These are phyloP conservation scores for Alternaria ethzedia DNA, from an alignment of 2,329 filamentous ascomycete genomes.

Conservation along the genomic window DNA sequence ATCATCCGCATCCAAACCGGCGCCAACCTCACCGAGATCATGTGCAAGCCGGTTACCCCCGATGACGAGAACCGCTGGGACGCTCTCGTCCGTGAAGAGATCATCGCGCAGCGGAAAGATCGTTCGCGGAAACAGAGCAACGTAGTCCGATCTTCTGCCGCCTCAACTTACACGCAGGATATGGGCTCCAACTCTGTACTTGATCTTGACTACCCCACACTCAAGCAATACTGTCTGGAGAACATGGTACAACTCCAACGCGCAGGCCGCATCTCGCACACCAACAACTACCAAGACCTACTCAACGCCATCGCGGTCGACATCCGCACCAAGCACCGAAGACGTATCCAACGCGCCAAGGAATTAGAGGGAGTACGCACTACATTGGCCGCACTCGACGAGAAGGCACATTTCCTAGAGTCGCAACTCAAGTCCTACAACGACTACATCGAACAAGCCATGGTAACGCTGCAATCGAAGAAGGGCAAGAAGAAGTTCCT, in stretches of 20 bases:
- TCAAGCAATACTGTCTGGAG: conserved; percentile 91
- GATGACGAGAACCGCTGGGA: conserved; percentile 94
- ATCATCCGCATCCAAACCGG: conserved; percentile 97
- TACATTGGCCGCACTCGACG: conserved; percentile 76
- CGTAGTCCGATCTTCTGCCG: conserved; percentile 78
- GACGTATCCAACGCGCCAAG: conserved; percentile 87
- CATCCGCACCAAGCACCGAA: conserved; percentile 94
- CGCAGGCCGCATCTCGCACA: conserved; percentile 79
- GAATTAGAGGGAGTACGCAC: conserved; percentile 85
- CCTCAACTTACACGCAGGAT: conserved; percentile 73
- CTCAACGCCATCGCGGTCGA: conserved; percentile 96
- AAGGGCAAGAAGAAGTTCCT: conserved; percentile 95
- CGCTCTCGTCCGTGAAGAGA: conserved; percentile 79
- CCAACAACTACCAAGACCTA: conserved; percentile 97
- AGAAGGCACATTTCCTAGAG: conserved; percentile 91
- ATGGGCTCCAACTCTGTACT: conserved; percentile 64
- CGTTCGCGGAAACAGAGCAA: conserved; percentile 58
- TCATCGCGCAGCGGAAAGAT: conserved; percentile 54
- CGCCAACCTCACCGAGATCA: conserved; percentile 89
- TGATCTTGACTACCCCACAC: conserved; percentile 89
- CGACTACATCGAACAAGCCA: conserved; percentile 98
- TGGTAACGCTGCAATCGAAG: conserved; percentile 95
- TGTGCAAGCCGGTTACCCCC: conserved; percentile 83
- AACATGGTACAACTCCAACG: conserved; percentile 91
- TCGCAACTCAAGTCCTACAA: conserved; percentile 97